Evolutionary conservation across 202 grass and related monocot genomes (phyloP).

Genomic region (Zoysia matrella): DNA sequence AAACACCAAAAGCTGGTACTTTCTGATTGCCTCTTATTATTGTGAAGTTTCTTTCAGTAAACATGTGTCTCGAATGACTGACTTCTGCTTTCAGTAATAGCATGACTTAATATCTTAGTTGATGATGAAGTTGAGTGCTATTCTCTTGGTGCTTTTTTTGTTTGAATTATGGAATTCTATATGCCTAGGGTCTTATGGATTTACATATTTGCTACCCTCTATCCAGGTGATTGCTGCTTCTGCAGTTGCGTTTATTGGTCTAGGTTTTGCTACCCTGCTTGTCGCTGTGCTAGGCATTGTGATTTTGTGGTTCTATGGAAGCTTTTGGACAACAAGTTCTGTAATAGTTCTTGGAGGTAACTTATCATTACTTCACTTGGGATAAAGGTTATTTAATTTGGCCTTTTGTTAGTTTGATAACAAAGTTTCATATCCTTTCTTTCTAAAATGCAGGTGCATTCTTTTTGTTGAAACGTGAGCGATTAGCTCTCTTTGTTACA

Average conservation of each 20-base stretch:
- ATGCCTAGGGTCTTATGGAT: conserved; percentile 19
- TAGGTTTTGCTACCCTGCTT: conserved; percentile 68
- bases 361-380: conserved; percentile 36
- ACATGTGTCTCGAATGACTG: conserved; percentile 7
- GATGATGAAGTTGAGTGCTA: neutral
- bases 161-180: conserved; percentile 37
- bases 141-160: neutral
- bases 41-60: conserved; percentile 30
- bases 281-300: conserved; percentile 50
- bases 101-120: neutral
- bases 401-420: conserved; percentile 14
- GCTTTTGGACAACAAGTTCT: conserved; percentile 84
- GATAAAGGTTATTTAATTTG: conserved; percentile 15
- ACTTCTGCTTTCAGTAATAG: neutral
- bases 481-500: conserved; percentile 71
- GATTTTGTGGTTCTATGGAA: conserved; percentile 95
- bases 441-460: conserved; percentile 61
- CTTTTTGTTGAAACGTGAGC: conserved; percentile 81
- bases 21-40: conserved; percentile 8
- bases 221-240: conserved; percentile 74
- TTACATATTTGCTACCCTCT: conserved; percentile 45
- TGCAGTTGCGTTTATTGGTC: conserved; percentile 60
- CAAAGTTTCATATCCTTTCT: conserved; percentile 5
- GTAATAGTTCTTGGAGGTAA: conserved; percentile 80
- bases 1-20: neutral